phyloP scores from a whole-genome alignment of 1,284 basidiomycete genomes.

The Tremellales sp. region DNA sequence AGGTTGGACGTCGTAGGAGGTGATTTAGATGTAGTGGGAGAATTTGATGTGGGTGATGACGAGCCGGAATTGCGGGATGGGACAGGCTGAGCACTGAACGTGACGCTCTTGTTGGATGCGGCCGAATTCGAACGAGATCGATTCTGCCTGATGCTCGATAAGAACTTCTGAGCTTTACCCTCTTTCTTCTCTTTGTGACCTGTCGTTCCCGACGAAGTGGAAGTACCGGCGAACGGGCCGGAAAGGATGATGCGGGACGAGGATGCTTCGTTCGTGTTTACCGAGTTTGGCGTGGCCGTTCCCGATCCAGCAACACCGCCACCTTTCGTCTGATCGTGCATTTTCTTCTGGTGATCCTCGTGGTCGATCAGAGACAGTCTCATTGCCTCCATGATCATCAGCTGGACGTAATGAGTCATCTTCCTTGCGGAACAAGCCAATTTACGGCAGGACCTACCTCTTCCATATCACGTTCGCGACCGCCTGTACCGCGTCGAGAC shows the following conservation, averaged over 20 bases:
- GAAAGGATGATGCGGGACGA: constrained; percentile 1
- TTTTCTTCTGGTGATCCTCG: constrained; percentile 52
- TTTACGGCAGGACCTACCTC: constrained; percentile 59
- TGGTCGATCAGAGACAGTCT: constrained; percentile 89
- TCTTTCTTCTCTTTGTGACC: constrained; percentile 1
- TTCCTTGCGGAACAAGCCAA: background rate
- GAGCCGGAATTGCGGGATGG: background rate
- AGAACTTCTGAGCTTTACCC: background rate
- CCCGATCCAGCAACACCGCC: background rate
- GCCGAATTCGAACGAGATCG: background rate
- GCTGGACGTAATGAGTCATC: constrained; percentile 50
- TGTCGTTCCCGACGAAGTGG: too few relatives aligned
- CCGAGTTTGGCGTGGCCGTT: constrained; percentile 8
- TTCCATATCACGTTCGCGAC: constrained; percentile 72
- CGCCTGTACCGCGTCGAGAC: constrained; percentile 35
- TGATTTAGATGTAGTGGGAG: background rate
- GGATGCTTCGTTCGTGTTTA: background rate
- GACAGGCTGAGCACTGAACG: background rate
- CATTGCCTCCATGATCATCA: constrained; percentile 99
- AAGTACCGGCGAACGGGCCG: background rate
- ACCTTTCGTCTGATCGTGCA: constrained; percentile 18
- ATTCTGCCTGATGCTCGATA: background rate
- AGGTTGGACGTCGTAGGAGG: background rate
- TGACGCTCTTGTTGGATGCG: constrained; percentile 3
- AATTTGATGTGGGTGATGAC: background rate